Evolutionary conservation across 2,329 filamentous ascomycete species (phyloP).

Genomic region (Cladophialophora immunda): DNA sequence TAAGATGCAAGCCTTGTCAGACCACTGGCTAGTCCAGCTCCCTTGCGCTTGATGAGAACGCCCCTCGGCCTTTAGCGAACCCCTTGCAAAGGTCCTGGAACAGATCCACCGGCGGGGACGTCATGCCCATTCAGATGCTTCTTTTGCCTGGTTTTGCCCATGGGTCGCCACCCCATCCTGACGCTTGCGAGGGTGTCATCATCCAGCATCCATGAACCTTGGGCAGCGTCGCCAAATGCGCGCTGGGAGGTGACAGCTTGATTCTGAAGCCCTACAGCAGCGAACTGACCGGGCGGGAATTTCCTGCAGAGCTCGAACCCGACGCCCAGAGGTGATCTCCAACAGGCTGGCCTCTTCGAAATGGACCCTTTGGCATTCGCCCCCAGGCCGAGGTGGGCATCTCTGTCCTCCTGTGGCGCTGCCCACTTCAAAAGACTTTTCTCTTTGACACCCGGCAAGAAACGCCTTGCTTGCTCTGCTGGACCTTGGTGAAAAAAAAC

Average conservation of each 20-base stretch:
- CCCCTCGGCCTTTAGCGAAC: conserved; percentile 21
- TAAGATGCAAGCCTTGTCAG: conserved; percentile 35
- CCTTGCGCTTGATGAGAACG: conserved; percentile 22
- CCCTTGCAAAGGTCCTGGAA: conserved; percentile 21
- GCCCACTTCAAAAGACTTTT: conserved; percentile 33
- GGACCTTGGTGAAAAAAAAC: conserved; percentile 31
- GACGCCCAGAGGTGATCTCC: conserved; percentile 23
- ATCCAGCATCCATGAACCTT: conserved; percentile 34
- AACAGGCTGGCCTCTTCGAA: conserved; percentile 31
- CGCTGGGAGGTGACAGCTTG: conserved; percentile 24
- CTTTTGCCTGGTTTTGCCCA: conserved; percentile 27
- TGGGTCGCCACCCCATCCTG: conserved; percentile 16
- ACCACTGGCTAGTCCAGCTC: conserved; percentile 34
- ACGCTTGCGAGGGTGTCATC: conserved; percentile 25
- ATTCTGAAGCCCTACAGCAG: conserved; percentile 8
- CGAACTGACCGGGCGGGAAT: conserved; percentile 15
- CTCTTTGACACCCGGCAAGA: conserved; percentile 21
- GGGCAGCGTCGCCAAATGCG: conserved; percentile 20
- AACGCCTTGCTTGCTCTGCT: conserved; percentile 30
- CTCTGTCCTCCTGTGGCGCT: conserved; percentile 37
- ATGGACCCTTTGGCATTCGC: conserved; percentile 21
- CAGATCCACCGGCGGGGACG: conserved; percentile 25
- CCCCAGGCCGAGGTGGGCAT: conserved; percentile 29
- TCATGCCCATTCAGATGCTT: conserved; percentile 29
- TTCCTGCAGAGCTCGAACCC: conserved; percentile 11